Conservation (phyloP, 1,284 basidiomycete species). For the Paramarasmius palmivorus region DNA sequence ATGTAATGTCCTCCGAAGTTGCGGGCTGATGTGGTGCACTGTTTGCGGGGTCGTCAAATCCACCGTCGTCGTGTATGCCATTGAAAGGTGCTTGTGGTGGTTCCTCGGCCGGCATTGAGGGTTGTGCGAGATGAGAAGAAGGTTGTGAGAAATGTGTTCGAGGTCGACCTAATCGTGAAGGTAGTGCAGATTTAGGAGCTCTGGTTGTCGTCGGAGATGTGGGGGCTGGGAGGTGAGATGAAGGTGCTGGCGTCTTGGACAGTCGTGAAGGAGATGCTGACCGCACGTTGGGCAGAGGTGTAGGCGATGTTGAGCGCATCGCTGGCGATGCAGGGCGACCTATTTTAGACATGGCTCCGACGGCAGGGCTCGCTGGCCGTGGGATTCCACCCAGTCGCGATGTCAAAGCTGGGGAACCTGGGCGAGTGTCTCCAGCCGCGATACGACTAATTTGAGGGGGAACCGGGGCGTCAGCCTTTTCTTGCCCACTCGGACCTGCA, state of each 20-base stretch:
- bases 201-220: conserved; percentile 48
- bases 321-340: conserved; percentile 66
- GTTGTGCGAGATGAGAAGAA: conserved; percentile 21
- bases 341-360: conserved; percentile 50
- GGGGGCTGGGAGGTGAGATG: conserved; percentile 31
- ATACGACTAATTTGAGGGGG: conserved; percentile 55
- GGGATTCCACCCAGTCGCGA: conserved; percentile 47
- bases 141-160: conserved; percentile 40
- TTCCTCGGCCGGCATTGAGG: conserved; percentile 23
- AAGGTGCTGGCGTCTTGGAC: conserved; percentile 25
- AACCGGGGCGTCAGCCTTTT: conserved; percentile 40
- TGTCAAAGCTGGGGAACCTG: conserved; percentile 53
- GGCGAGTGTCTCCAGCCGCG: conserved; percentile 45
- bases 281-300: conserved; percentile 36
- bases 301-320: conserved; percentile 55
- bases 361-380: conserved; percentile 67
- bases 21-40: conserved; percentile 23
- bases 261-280: conserved; percentile 48
- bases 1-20: conserved; percentile 62
- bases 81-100: conserved; percentile 13
- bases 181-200: conserved; percentile 65
- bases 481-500: conserved; percentile 59
- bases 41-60: conserved; percentile 17
- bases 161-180: conserved; percentile 69
- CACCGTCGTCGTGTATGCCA: conserved; percentile 1